A percentile compares a stretch with the other conserved stretches of the same genome.
These are phyloP conservation scores for Malassezia nana DNA, from an alignment of 1,284 basidiomycete genomes.

Conservation along the genomic window DNA sequence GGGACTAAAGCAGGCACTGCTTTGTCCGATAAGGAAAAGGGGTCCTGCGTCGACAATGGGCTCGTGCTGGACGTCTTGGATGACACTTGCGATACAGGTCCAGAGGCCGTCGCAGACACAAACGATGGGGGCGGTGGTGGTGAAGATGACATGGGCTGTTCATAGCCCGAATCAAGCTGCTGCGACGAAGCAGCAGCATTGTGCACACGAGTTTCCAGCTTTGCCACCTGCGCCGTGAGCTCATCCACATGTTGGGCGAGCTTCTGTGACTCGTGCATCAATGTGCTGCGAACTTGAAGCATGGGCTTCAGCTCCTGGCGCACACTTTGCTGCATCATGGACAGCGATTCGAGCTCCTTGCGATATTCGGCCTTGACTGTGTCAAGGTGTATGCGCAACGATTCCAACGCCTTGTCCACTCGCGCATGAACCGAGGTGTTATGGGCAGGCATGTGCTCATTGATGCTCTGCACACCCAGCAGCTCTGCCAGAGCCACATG, in stretches of 20 bases:
- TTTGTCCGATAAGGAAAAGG: not conserved
- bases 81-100: not conserved
- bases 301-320: slow-evolving; percentile 11
- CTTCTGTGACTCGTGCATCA: slow-evolving; percentile 11
- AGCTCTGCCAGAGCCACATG: slow-evolving; percentile 12
- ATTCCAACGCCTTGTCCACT: slow-evolving; percentile 5
- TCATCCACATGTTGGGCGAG: slow-evolving; percentile 3
- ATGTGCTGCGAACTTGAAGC: slow-evolving; percentile 7
- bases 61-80: not conserved
- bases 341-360: slow-evolving; percentile 3
- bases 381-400: slow-evolving; percentile 13
- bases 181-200: not conserved
- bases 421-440: not conserved
- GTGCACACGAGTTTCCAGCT: not conserved
- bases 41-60: not conserved
- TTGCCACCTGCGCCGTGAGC: not conserved
- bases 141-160: not conserved
- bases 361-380: slow-evolving; percentile 9
- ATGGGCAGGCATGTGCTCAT: not conserved
- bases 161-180: not conserved
- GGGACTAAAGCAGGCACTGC: not conserved
- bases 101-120: not conserved
- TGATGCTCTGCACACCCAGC: slow-evolving; percentile 1
- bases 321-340: slow-evolving; percentile 1
- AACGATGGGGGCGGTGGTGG: not conserved